These are phyloP conservation scores for Atractiella rhizophila DNA, from an alignment of 768 basidiomycete species.

Conservation along the genomic window DNA sequence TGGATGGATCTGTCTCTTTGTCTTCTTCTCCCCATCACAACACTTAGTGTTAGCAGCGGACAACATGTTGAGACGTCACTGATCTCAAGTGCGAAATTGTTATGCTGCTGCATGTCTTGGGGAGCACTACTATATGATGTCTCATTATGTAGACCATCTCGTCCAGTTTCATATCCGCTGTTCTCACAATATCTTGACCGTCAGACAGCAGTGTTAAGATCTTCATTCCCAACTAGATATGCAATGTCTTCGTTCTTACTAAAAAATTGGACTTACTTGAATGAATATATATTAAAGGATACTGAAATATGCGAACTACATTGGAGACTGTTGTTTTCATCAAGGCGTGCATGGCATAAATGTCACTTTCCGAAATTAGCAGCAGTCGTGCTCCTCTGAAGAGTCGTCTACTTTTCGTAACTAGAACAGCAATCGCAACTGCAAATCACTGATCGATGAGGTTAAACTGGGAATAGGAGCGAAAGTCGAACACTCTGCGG, in stretches of 20 bases:
- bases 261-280: too few relatives aligned
- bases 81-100: background rate
- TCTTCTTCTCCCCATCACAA: too few relatives aligned
- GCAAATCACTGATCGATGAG: background rate
- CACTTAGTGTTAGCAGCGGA: too few relatives aligned
- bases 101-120: too few relatives aligned
- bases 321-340: background rate
- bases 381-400: background rate
- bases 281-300: background rate
- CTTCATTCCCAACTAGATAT: too few relatives aligned
- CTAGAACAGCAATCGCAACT: background rate
- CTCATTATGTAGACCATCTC: too few relatives aligned
- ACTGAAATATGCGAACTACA: background rate
- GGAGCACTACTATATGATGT: too few relatives aligned
- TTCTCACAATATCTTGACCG: too few relatives aligned
- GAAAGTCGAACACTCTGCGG: conserved; percentile 64
- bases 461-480: conserved; percentile 36
- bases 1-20: too few relatives aligned
- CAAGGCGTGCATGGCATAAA: background rate
- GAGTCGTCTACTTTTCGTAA: background rate
- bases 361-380: background rate
- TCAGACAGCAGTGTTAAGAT: too few relatives aligned
- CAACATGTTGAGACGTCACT: conserved; percentile 2
- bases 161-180: too few relatives aligned
- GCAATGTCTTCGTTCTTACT: too few relatives aligned